Conservation (phyloP, 352 stramenopile species). For the Aphanomyces stellatus region DNA sequence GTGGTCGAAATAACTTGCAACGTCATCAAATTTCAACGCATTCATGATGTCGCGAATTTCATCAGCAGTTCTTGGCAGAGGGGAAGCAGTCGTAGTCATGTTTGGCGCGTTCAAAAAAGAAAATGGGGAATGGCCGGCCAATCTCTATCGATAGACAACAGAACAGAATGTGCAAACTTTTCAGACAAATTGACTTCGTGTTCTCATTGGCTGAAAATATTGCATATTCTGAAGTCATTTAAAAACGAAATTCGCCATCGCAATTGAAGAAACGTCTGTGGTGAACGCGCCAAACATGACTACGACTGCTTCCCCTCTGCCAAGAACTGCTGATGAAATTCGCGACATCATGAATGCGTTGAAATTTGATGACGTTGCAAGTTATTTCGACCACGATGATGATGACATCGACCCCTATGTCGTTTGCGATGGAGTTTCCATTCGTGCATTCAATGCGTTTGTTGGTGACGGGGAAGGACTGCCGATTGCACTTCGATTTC, state of each 20-base stretch:
- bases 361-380: background rate
- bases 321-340: constrained; percentile 18
- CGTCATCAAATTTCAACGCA: constrained; percentile 7
- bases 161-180: too few species aligned
- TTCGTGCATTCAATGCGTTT: constrained; percentile 25
- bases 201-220: too few species aligned
- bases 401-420: constrained; percentile 22
- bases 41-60: constrained; percentile 12
- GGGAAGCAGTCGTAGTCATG: too few species aligned
- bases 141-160: too few species aligned
- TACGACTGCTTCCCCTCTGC: background rate
- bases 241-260: too few species aligned
- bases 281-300: too few species aligned
- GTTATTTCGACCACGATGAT: constrained; percentile 9
- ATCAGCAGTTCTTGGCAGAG: constrained; percentile 14
- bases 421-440: constrained; percentile 24
- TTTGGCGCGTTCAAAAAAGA: too few species aligned
- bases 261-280: too few species aligned
- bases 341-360: constrained; percentile 6
- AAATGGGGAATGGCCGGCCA: too few species aligned
- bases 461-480: constrained; percentile 21
- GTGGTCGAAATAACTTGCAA: constrained; percentile 10
- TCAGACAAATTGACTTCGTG: too few species aligned
- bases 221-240: too few species aligned
- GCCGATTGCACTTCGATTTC: constrained; percentile 22